Percentiles rank a stretch among this genome's conserved stretches.
phyloP scores from a whole-genome alignment of 371 early-diverging fungal genomes.

The Lichtheimia ornata region DNA sequence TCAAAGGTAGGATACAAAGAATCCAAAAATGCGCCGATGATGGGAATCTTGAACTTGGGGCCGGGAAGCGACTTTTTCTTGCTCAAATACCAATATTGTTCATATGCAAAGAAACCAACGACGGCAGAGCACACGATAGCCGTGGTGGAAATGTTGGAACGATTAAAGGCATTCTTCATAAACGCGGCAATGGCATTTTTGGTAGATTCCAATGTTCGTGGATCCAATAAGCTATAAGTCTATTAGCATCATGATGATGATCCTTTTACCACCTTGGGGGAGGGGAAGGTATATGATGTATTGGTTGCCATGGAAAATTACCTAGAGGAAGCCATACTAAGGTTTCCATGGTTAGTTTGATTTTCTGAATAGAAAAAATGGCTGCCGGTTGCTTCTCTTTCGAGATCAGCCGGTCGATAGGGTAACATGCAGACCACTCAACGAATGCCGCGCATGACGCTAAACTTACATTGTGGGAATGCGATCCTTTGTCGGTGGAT shows the following conservation, averaged over 20 bases:
- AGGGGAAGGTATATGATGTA: too few relatives aligned
- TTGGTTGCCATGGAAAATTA: neutral
- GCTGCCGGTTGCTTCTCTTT: too few relatives aligned
- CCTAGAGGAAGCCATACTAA: constrained; percentile 8
- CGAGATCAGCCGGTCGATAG: too few relatives aligned
- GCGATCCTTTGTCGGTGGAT: constrained; percentile 3
- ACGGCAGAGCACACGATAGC: constrained; percentile 45
- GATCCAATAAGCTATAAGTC: constrained; percentile 36
- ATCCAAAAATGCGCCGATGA: constrained; percentile 56
- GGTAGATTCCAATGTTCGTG: constrained; percentile 47
- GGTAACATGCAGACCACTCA: too few relatives aligned
- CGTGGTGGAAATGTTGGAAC: constrained; percentile 39
- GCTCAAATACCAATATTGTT: constrained; percentile 50
- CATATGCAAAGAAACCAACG: constrained; percentile 51
- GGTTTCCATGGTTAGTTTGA: too few relatives aligned
- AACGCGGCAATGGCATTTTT: constrained; percentile 40
- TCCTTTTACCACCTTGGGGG: too few relatives aligned
- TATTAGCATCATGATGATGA: neutral
- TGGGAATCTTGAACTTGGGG: constrained; percentile 48
- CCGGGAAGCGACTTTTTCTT: constrained; percentile 56
- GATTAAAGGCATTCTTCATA: constrained; percentile 34
- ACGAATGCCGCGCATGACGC: neutral
- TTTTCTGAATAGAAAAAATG: too few relatives aligned
- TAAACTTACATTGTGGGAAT: neutral
- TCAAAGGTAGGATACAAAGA: constrained; percentile 59